Evolutionary conservation across 495 filamentous ascomycete species (phyloP).

Genomic region (Penicillium paradoxum): DNA sequence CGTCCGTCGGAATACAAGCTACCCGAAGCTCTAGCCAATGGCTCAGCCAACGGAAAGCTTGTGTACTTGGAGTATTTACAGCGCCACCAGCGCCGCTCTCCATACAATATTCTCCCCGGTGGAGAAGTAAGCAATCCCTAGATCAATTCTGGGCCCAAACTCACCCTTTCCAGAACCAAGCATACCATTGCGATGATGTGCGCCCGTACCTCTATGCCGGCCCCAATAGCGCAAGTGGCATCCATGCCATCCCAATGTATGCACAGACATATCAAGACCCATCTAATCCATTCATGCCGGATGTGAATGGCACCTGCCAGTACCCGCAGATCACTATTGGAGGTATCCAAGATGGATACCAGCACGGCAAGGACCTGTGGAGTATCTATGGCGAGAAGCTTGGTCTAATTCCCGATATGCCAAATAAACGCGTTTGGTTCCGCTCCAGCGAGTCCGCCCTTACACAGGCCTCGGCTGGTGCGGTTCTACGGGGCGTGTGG

Average conservation of each 20-base stretch:
- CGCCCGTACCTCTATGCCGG: constrained; percentile 38
- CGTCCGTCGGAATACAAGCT: constrained; percentile 30
- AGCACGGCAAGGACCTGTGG: constrained; percentile 40
- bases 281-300: constrained; percentile 32
- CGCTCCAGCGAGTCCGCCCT: constrained; percentile 36
- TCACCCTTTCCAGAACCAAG: constrained; percentile 32
- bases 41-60: constrained; percentile 26
- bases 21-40: constrained; percentile 26
- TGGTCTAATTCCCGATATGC: constrained; percentile 25
- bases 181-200: constrained; percentile 37
- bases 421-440: constrained; percentile 34
- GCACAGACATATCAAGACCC: constrained; percentile 39
- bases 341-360: constrained; percentile 38
- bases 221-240: constrained; percentile 12
- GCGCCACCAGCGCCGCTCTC: constrained; percentile 39
- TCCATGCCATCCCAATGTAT: constrained; percentile 33
- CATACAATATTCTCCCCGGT: constrained; percentile 40
- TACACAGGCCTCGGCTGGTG: constrained; percentile 37
- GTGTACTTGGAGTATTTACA: constrained; percentile 42
- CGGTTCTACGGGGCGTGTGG: constrained; percentile 38
- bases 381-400: constrained; percentile 35
- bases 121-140: constrained; percentile 28
- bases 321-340: constrained; percentile 44
- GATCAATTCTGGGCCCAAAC: background rate
- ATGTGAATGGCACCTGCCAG: constrained; percentile 40